Evolutionary conservation across 805 yeast species (phyloP).

Genomic region (Vanderwaltozyma verrucispora): DNA sequence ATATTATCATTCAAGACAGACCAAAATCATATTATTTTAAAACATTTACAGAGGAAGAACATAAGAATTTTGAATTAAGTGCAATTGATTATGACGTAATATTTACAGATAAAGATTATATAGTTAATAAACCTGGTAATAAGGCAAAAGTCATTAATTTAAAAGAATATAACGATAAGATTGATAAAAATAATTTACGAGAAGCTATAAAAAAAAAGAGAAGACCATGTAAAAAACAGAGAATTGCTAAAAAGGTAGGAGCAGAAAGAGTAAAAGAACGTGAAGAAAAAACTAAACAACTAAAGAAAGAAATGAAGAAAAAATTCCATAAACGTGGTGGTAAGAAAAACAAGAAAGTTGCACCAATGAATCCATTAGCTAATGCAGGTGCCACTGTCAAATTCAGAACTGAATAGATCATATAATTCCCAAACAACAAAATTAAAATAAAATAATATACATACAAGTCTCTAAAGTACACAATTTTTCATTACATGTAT

Average conservation of each 20-base stretch:
- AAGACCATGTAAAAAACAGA: conserved; percentile 27
- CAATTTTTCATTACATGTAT: too few relatives aligned
- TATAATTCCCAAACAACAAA: too few relatives aligned
- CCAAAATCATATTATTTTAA: conserved; percentile 20
- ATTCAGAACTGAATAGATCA: conserved; percentile 9
- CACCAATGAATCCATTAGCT: conserved; percentile 11
- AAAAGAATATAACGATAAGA: conserved; percentile 9
- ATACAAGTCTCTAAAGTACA: too few relatives aligned
- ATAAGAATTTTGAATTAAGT: conserved; percentile 7
- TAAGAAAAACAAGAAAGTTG: conserved; percentile 25
- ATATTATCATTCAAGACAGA: conserved; percentile 12
- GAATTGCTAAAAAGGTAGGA: conserved; percentile 21
- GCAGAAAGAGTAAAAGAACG: conserved; percentile 17
- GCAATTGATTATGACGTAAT: conserved; percentile 16
- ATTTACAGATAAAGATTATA: conserved; percentile 6
- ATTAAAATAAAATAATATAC: too few relatives aligned
- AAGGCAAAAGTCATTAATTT: conserved; percentile 12
- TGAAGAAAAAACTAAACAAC: conserved; percentile 12
- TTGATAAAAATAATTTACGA: conserved; percentile 8
- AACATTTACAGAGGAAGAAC: conserved; percentile 7
- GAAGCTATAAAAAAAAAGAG: conserved; percentile 12
- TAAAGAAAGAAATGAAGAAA: conserved; percentile 24
- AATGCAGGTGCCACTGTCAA: conserved; percentile 12
- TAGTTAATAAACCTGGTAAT: conserved; percentile 6
- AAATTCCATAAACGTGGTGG: conserved; percentile 30